phyloP scores from a whole-genome alignment of 2,329 filamentous ascomycete species.

The Cladosporium sphaerospermum region DNA sequence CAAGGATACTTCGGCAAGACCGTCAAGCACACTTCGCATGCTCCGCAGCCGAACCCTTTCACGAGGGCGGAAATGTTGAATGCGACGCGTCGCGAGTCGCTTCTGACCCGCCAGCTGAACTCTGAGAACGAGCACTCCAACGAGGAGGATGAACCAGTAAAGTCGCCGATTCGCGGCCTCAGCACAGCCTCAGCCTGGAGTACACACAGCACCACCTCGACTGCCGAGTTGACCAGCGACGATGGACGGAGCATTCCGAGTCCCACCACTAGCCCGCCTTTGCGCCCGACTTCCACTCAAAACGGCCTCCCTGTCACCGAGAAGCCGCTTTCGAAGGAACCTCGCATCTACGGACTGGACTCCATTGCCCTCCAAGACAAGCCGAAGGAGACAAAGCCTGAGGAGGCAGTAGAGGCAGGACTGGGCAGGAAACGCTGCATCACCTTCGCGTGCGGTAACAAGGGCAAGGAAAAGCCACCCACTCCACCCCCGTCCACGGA shows the following conservation, averaged over 20 bases:
- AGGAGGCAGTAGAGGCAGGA: conserved; percentile 56
- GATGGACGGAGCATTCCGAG: conserved; percentile 70
- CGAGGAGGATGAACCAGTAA: conserved; percentile 24
- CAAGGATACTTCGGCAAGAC: conserved; percentile 20
- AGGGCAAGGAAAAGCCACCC: conserved; percentile 48
- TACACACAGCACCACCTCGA: conserved; percentile 74
- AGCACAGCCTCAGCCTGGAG: conserved; percentile 65
- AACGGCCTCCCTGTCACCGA: conserved; percentile 33
- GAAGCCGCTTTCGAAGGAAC: conserved; percentile 22
- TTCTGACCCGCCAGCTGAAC: conserved; percentile 77
- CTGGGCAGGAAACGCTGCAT: conserved; percentile 80
- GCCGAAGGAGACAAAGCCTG: conserved; percentile 30
- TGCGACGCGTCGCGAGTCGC: conserved; percentile 62
- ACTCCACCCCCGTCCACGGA: conserved; percentile 4
- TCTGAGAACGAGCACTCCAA: conserved; percentile 44
- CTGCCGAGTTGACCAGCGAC: conserved; percentile 89
- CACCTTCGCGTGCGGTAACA: conserved; percentile 78
- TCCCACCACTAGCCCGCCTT: conserved; percentile 78
- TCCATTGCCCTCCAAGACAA: conserved; percentile 20
- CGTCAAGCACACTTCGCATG: conserved; percentile 19
- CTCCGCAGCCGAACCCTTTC: conserved; percentile 30
- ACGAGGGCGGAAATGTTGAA: conserved; percentile 43
- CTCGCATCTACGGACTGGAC: conserved; percentile 21
- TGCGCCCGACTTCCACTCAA: conserved; percentile 50
- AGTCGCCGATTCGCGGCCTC: conserved; percentile 35